phyloP scores from a whole-genome alignment of 768 basidiomycete species.

The Tricholoma furcatifolium region DNA sequence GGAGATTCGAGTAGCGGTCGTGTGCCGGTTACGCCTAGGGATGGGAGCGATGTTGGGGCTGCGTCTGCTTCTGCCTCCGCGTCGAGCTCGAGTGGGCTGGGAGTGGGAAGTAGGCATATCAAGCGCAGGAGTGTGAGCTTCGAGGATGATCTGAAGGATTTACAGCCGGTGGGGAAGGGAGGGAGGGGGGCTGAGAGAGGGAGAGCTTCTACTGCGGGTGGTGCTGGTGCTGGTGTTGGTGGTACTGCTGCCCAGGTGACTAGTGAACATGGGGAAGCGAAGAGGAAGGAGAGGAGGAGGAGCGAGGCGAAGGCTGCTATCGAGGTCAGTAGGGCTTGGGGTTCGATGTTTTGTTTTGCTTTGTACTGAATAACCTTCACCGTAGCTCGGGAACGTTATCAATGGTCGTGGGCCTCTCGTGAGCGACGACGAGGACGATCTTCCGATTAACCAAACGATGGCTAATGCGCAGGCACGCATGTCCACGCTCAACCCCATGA shows the following conservation, averaged over 20 bases:
- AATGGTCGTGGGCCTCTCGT: constrained; percentile 71
- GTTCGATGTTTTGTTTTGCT: constrained; percentile 9
- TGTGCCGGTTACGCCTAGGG: constrained; percentile 72
- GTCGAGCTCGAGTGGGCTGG: constrained; percentile 32
- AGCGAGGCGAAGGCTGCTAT: constrained; percentile 85
- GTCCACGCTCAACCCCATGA: constrained; percentile 45
- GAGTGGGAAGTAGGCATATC: constrained; percentile 30
- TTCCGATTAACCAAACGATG: constrained; percentile 44
- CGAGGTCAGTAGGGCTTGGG: constrained; percentile 54
- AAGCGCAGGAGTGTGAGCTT: constrained; percentile 71
- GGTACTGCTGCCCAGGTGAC: constrained; percentile 37
- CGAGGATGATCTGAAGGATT: constrained; percentile 45
- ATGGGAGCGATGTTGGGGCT: constrained; percentile 60
- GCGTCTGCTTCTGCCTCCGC: constrained; percentile 16
- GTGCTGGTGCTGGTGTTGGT: constrained; percentile 21
- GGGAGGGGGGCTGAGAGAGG: constrained; percentile 14
- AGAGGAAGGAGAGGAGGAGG: constrained; percentile 71
- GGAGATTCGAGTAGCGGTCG: constrained; percentile 82
- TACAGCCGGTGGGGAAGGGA: constrained; percentile 1
- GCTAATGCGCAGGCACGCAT: constrained; percentile 30
- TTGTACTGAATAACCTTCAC: not conserved
- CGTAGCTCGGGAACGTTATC: constrained; percentile 82
- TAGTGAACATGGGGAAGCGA: constrained; percentile 53
- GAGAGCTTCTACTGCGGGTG: not conserved
- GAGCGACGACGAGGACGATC: constrained; percentile 50